Percentiles rank a stretch among this genome's conserved stretches.
phyloP scores from a whole-genome alignment of 768 basidiomycete species.

The Mycena sanguinolenta region DNA sequence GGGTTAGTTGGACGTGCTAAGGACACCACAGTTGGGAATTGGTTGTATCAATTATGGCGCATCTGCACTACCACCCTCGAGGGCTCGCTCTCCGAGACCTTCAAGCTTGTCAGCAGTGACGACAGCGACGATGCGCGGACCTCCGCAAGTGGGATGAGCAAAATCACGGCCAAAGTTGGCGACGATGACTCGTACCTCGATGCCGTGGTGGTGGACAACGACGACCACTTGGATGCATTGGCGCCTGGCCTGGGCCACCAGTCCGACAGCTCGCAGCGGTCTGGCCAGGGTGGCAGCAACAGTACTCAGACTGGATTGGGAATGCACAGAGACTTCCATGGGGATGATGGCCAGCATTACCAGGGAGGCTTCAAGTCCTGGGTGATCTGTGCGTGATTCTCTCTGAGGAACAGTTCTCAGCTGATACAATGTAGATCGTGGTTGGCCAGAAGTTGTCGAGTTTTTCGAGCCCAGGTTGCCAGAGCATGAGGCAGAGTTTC shows the following conservation, averaged over 20 bases:
- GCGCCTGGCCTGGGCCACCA: conserved; percentile 11
- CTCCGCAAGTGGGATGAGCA: conserved; percentile 31
- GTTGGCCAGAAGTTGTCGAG: conserved; percentile 31
- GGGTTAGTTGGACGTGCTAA: conserved; percentile 21
- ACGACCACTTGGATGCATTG: conserved; percentile 20
- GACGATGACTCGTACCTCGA: conserved; percentile 40
- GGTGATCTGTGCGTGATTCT: conserved; percentile 5
- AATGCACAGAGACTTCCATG: conserved; percentile 13
- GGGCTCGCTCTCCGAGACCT: conserved; percentile 37
- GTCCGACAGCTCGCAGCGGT: conserved; percentile 36
- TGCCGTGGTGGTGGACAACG: conserved; percentile 42
- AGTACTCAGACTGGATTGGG: conserved; percentile 15
- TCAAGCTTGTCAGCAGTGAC: conserved; percentile 38
- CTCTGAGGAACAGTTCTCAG: not conserved
- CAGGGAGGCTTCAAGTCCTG: conserved; percentile 34
- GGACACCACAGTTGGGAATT: conserved; percentile 10
- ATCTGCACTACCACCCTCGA: conserved; percentile 37
- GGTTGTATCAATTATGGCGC: conserved; percentile 26
- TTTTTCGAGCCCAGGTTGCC: conserved; percentile 37
- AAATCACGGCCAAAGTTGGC: conserved; percentile 4
- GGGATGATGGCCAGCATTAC: conserved; percentile 29
- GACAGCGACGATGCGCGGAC: conserved; percentile 34
- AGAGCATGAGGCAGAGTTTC: conserved; percentile 39
- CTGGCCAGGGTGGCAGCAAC: conserved; percentile 36
- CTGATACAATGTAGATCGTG: conserved; percentile 13